Evolutionary conservation across 345 rosid genomes (phyloP).

Genomic region (Cardamine resedifolia): DNA sequence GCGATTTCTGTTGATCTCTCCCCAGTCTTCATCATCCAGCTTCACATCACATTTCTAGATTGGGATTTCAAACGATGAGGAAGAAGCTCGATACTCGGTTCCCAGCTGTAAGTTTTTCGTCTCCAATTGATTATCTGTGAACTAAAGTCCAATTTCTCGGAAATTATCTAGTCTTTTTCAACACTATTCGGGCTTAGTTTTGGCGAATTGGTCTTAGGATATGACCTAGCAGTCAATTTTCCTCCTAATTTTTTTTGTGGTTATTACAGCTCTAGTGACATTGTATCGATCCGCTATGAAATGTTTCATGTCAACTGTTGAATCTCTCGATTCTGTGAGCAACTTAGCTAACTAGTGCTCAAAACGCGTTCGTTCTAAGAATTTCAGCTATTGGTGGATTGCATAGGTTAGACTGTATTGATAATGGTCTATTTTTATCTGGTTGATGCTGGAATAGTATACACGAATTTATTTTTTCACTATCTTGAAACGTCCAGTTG

Average conservation of each 20-base stretch:
- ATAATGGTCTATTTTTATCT: not conserved
- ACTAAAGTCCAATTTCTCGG: no score
- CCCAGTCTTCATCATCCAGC: no score
- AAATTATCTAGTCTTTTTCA: no score
- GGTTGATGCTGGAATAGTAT: not conserved
- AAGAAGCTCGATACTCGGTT: conserved; percentile 45
- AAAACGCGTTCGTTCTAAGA: not conserved
- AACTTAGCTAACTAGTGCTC: not conserved
- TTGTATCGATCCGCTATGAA: not conserved
- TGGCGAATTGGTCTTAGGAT: conserved; percentile 10
- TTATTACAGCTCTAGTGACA: not conserved
- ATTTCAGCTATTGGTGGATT: not conserved
- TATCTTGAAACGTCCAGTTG: not conserved
- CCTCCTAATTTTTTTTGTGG: not conserved
- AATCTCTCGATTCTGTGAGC: conserved; percentile 6
- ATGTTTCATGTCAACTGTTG: not conserved
- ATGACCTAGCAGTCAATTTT: conserved; percentile 5
- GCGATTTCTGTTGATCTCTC: no score
- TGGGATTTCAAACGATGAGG: conserved; percentile 34
- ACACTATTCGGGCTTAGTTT: no score
- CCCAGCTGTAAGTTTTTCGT: conserved; percentile 37
- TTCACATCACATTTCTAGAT: no score
- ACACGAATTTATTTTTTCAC: not conserved
- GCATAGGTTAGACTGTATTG: not conserved
- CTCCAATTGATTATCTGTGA: not conserved